phyloP scores from a whole-genome alignment of 305 asterid species.

The Euphrasia arctica region DNA sequence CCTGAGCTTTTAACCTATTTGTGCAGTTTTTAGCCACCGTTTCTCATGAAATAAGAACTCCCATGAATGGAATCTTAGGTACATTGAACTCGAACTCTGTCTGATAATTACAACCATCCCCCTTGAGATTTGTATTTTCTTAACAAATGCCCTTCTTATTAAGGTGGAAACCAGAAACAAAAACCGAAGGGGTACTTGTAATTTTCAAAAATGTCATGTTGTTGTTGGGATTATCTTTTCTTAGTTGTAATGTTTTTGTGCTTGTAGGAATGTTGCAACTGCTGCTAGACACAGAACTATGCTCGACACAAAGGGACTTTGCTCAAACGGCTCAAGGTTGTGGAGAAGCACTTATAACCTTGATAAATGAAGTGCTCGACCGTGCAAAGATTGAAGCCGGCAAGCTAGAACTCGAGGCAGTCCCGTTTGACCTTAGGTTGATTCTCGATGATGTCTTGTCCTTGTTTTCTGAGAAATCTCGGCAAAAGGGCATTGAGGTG shows the following conservation, averaged over 20 bases:
- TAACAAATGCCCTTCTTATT: not conserved
- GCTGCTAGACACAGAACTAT: constrained; percentile 73
- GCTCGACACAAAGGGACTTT: constrained; percentile 85
- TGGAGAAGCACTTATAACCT: constrained; percentile 76
- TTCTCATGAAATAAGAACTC: constrained; percentile 97
- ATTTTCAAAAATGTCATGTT: too few species aligned
- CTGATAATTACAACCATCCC: not conserved
- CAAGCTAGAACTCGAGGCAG: constrained; percentile 83
- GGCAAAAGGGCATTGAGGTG: constrained; percentile 91
- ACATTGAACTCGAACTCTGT: constrained; percentile 14
- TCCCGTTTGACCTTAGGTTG: constrained; percentile 73
- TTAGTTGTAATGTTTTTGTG: constrained; percentile 14
- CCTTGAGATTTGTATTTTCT: not conserved
- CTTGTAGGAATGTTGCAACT: constrained; percentile 83
- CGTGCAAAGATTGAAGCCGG: constrained; percentile 93
- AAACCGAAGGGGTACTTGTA: too few species aligned
- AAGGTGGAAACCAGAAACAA: not conserved
- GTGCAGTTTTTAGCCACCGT: constrained; percentile 89
- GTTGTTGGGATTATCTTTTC: not conserved
- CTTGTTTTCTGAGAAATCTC: constrained; percentile 85
- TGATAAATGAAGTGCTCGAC: constrained; percentile 94
- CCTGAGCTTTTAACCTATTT: constrained; percentile 19
- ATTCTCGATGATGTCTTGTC: constrained; percentile 85
- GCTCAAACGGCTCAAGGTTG: constrained; percentile 97
- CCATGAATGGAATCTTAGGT: constrained; percentile 96